Percentiles rank a stretch among this genome's conserved stretches.
These are phyloP conservation scores for Tulasnella sp. DNA, from an alignment of 768 basidiomycete species.

Conservation along the genomic window DNA sequence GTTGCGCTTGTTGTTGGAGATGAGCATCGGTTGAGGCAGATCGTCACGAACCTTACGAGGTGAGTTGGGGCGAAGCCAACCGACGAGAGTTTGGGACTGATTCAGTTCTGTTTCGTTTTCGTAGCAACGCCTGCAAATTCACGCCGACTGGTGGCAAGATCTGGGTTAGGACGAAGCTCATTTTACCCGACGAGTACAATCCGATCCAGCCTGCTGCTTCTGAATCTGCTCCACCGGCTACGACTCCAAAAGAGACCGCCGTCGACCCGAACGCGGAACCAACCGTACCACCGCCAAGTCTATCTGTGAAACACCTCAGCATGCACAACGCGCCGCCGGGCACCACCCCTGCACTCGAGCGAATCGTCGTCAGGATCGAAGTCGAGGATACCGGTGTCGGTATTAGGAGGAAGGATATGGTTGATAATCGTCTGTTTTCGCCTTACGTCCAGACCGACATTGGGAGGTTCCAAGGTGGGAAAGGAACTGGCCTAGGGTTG, in stretches of 20 bases:
- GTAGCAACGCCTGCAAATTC: constrained; percentile 31
- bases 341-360: constrained; percentile 1
- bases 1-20: constrained; percentile 34
- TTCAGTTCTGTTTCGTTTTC: neutral
- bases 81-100: neutral
- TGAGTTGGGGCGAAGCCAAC: neutral
- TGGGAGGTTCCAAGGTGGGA: constrained; percentile 38
- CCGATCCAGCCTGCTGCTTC: neutral
- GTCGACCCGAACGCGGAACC: neutral
- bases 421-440: constrained; percentile 29
- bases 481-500: constrained; percentile 66
- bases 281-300: neutral
- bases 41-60: constrained; percentile 25
- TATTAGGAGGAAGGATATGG: constrained; percentile 26
- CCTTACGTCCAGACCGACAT: constrained; percentile 30
- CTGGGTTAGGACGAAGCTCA: constrained; percentile 31
- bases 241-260: neutral
- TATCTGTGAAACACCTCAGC: neutral
- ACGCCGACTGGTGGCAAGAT: constrained; percentile 33
- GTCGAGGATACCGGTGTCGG: constrained; percentile 30
- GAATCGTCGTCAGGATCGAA: constrained; percentile 28
- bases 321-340: constrained; percentile 11
- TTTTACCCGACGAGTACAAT: constrained; percentile 30
- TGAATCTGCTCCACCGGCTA: neutral
- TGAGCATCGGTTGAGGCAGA: constrained; percentile 36